Evolutionary conservation across 116 monocot species (phyloP).

Genomic region (Zostera marina): DNA sequence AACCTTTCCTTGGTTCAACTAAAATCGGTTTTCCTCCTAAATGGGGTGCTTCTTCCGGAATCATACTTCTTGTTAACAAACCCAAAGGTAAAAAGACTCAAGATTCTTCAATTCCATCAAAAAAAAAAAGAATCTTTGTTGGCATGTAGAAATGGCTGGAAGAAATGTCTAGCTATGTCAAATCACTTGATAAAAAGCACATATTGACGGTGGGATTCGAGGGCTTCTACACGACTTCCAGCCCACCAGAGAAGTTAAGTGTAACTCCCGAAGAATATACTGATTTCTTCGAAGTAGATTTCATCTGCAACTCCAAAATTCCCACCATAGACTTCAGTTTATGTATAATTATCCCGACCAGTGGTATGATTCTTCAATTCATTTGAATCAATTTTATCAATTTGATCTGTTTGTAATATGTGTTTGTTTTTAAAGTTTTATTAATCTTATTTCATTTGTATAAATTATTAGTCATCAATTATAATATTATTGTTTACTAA

Average conservation of each 20-base stretch:
- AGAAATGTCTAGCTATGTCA: slow-evolving; percentile 63
- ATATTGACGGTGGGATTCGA: slow-evolving; percentile 68
- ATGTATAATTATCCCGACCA: slow-evolving; percentile 68
- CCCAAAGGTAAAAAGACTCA: slow-evolving; percentile 62
- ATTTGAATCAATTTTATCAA: too few species aligned
- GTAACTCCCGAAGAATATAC: slow-evolving; percentile 58
- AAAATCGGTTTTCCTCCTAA: slow-evolving; percentile 60
- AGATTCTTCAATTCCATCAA: not conserved
- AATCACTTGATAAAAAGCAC: slow-evolving; percentile 76
- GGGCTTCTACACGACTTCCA: slow-evolving; percentile 73
- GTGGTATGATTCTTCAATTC: slow-evolving; percentile 60
- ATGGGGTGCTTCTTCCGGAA: slow-evolving; percentile 73
- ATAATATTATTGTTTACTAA: too few species aligned
- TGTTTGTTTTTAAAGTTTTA: slow-evolving; percentile 18
- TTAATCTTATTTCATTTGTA: too few species aligned
- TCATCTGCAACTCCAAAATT: slow-evolving; percentile 68
- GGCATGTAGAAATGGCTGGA: slow-evolving; percentile 59
- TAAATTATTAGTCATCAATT: too few species aligned
- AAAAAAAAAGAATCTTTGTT: too few species aligned
- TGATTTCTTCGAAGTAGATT: slow-evolving; percentile 48
- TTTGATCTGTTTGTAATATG: not conserved
- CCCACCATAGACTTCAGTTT: slow-evolving; percentile 61
- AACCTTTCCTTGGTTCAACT: slow-evolving; percentile 51
- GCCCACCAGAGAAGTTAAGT: slow-evolving; percentile 31
- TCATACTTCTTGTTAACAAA: slow-evolving; percentile 77